Percentiles rank a stretch among this genome's conserved stretches.
These are phyloP conservation scores for Hysterium pulicare DNA, from an alignment of 2,329 filamentous ascomycete species.

Conservation along the genomic window DNA sequence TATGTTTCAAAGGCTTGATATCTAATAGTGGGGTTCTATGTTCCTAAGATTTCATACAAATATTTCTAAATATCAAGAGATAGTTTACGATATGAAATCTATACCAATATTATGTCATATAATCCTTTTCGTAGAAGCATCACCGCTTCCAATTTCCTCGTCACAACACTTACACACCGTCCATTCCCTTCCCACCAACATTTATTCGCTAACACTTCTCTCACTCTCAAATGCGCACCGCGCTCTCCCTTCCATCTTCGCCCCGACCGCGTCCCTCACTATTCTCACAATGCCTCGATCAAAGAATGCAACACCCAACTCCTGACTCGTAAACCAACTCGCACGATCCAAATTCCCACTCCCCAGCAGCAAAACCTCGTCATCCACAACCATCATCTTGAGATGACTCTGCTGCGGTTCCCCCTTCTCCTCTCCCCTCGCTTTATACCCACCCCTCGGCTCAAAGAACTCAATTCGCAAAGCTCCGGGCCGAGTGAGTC, in stretches of 20 bases:
- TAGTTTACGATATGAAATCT: too few species aligned
- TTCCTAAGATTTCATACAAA: too few species aligned
- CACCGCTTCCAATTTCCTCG: too few species aligned
- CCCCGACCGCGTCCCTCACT: constrained; percentile 23
- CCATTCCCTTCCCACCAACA: too few species aligned
- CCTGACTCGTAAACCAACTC: constrained; percentile 84
- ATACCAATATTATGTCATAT: too few species aligned
- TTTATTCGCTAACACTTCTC: too few species aligned
- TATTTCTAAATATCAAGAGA: too few species aligned
- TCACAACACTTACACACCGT: too few species aligned
- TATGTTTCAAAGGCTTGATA: too few species aligned
- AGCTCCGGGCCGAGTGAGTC: constrained; percentile 37
- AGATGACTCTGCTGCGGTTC: constrained; percentile 73
- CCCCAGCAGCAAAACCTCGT: constrained; percentile 64
- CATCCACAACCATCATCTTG: constrained; percentile 73
- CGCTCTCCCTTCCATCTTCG: constrained; percentile 9
- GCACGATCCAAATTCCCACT: constrained; percentile 83
- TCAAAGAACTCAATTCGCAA: constrained; percentile 60
- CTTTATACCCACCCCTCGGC: constrained; percentile 24
- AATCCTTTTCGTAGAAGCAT: too few species aligned
- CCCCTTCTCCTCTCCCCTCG: constrained; percentile 21
- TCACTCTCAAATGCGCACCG: not conserved
- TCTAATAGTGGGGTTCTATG: too few species aligned
- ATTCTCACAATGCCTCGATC: constrained; percentile 37
- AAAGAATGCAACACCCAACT: constrained; percentile 65